Conservation (phyloP, 2,329 filamentous ascomycete genomes). For the Graphiopsis chlorocephala region DNA sequence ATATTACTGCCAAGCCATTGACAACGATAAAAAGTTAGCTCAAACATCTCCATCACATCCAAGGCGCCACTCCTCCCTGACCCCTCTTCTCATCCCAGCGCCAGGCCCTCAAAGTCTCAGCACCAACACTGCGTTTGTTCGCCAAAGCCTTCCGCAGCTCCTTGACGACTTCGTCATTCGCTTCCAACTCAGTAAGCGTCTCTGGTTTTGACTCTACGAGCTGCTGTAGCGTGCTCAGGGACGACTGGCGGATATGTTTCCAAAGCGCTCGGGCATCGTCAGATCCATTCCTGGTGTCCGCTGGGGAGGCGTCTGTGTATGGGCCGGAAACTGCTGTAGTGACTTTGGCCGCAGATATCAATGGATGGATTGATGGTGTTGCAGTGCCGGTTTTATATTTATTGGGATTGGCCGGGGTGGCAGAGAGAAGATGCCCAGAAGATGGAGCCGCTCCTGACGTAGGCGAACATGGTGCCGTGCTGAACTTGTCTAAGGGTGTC, state of each 20-base stretch:
- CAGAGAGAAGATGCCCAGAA: background rate
- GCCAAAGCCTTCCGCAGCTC: slow-evolving; percentile 36
- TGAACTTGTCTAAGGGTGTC: slow-evolving; percentile 2
- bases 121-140: slow-evolving; percentile 42
- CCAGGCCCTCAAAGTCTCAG: slow-evolving; percentile 40
- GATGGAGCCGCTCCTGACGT: background rate
- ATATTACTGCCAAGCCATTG: background rate
- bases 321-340: background rate
- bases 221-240: slow-evolving; percentile 26
- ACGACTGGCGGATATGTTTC: slow-evolving; percentile 38
- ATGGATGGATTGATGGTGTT: background rate
- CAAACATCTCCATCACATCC: slow-evolving; percentile 22
- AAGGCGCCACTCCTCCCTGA: slow-evolving; percentile 24
- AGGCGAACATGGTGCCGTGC: slow-evolving; percentile 8
- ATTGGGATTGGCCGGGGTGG: slow-evolving; percentile 16
- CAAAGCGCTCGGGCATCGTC: slow-evolving; percentile 38
- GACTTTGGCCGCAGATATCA: background rate
- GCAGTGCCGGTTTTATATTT: background rate
- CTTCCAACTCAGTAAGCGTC: slow-evolving; percentile 26
- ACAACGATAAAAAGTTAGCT: background rate
- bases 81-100: slow-evolving; percentile 28
- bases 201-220: slow-evolving; percentile 25
- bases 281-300: slow-evolving; percentile 7
- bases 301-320: background rate
- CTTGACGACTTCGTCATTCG: slow-evolving; percentile 25